A percentile compares a stretch with the other conserved stretches of the same genome.
These are phyloP conservation scores for Ordospora pajunii DNA, from an alignment of 371 early-diverging fungal genomes.

Conservation along the genomic window DNA sequence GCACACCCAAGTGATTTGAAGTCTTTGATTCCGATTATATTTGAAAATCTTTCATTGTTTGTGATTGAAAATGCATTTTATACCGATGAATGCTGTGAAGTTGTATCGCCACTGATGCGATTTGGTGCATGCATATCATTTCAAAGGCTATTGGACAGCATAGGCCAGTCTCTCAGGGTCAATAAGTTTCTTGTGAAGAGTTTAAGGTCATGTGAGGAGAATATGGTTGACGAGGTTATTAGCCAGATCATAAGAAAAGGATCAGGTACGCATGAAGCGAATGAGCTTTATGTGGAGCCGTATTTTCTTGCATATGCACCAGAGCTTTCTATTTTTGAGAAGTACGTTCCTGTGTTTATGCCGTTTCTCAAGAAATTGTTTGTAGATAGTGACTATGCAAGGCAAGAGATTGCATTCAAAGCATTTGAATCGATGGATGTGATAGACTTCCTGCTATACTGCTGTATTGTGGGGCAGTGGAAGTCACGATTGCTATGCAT, in stretches of 20 bases:
- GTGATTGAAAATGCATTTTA: conserved; percentile 26
- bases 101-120: neutral
- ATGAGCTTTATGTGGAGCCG: neutral
- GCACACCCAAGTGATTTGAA: neutral
- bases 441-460: neutral
- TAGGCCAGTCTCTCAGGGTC: conserved; percentile 5
- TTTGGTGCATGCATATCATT: neutral
- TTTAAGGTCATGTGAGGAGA: conserved; percentile 5
- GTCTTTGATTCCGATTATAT: neutral
- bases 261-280: neutral
- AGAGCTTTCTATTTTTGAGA: conserved; percentile 22
- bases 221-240: neutral
- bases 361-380: conserved; percentile 28
- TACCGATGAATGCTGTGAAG: neutral
- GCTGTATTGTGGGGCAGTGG: conserved; percentile 1
- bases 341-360: conserved; percentile 14
- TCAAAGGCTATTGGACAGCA: neutral
- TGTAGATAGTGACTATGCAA: neutral
- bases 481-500: neutral
- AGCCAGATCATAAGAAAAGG: conserved; percentile 5
- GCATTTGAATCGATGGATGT: conserved; percentile 18
- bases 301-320: conserved; percentile 33
- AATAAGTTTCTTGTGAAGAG: conserved; percentile 20
- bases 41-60: neutral
- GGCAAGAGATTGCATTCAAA: conserved; percentile 3